Percentiles rank a stretch among this genome's conserved stretches.
phyloP scores from a whole-genome alignment of 768 basidiomycete species.

The Termitomyces heimii region DNA sequence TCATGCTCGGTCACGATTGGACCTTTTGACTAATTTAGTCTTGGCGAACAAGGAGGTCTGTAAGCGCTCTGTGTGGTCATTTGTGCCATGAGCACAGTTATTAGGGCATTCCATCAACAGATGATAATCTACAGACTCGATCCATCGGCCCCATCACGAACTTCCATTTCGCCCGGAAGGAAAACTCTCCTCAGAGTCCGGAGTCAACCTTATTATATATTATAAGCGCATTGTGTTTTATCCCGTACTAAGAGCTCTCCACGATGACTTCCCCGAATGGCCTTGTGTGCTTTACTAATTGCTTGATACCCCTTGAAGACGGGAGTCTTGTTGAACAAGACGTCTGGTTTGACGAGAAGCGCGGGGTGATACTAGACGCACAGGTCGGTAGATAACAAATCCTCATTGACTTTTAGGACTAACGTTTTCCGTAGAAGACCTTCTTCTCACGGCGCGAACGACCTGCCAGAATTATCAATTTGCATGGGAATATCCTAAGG shows the following conservation, averaged over 20 bases:
- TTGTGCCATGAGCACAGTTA: background rate
- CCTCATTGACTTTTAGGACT: background rate
- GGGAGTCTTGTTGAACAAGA: conserved; percentile 70
- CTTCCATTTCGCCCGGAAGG: conserved; percentile 14
- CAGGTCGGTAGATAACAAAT: conserved; percentile 39
- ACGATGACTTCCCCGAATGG: conserved; percentile 49
- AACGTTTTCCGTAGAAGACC: conserved; percentile 42
- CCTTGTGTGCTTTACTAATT: conserved; percentile 85
- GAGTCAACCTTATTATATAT: background rate
- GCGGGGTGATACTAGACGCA: conserved; percentile 71
- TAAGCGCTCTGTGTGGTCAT: background rate
- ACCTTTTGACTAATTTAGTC: background rate
- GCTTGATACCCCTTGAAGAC: conserved; percentile 73
- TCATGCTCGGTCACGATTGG: background rate
- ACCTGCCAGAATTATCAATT: conserved; percentile 59
- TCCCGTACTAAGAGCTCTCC: background rate
- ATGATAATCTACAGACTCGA: background rate
- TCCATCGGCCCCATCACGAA: conserved; percentile 2
- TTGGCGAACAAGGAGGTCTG: background rate
- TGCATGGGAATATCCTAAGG: conserved; percentile 77
- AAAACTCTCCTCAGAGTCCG: conserved; percentile 10
- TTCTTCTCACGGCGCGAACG: conserved; percentile 60
- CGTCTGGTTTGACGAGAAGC: conserved; percentile 74
- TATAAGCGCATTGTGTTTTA: background rate
- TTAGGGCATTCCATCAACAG: background rate